A percentile compares a stretch with the other conserved stretches of the same genome.
Conservation (phyloP, 2,329 filamentous ascomycete species). For the Colletotrichum lini region DNA sequence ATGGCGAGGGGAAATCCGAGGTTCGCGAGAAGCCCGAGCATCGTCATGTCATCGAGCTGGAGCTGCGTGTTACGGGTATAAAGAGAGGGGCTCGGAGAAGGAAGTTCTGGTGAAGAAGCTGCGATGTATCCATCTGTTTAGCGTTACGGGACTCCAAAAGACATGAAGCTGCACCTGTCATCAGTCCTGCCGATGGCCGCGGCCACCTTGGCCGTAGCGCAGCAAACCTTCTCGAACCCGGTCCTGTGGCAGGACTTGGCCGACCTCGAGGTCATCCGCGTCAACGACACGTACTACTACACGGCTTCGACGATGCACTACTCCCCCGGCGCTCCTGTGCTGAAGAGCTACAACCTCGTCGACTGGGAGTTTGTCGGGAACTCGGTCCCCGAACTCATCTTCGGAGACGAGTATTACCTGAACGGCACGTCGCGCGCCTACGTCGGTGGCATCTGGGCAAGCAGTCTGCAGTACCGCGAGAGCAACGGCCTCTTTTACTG, state of each 20-base stretch:
- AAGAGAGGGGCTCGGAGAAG: neutral
- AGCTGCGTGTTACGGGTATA: neutral
- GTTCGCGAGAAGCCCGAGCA: neutral
- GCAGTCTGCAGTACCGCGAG: slow-evolving; percentile 53
- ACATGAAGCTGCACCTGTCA: slow-evolving; percentile 18
- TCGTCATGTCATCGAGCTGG: neutral
- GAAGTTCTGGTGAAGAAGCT: neutral
- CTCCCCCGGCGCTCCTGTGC: slow-evolving; percentile 64
- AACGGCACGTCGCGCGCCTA: slow-evolving; percentile 60
- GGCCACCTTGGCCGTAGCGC: slow-evolving; percentile 8
- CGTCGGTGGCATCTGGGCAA: slow-evolving; percentile 68
- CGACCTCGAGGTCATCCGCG: slow-evolving; percentile 64
- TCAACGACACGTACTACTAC: slow-evolving; percentile 58
- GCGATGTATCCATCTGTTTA: neutral
- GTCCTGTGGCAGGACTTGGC: slow-evolving; percentile 66
- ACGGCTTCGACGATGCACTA: slow-evolving; percentile 65
- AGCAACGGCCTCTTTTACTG: slow-evolving; percentile 43
- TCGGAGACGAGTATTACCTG: slow-evolving; percentile 62
- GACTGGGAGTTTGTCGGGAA: slow-evolving; percentile 58
- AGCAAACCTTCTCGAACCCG: slow-evolving; percentile 58
- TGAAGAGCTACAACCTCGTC: slow-evolving; percentile 65
- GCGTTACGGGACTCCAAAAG: no score
- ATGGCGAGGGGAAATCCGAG: neutral
- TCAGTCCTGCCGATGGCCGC: slow-evolving; percentile 1
- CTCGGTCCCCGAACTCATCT: slow-evolving; percentile 55